Evolutionary conservation across 2,329 filamentous ascomycete species (phyloP), one percentile per base, ranked within the genome.

Genomic region (Verticillium isaacii): DNA sequence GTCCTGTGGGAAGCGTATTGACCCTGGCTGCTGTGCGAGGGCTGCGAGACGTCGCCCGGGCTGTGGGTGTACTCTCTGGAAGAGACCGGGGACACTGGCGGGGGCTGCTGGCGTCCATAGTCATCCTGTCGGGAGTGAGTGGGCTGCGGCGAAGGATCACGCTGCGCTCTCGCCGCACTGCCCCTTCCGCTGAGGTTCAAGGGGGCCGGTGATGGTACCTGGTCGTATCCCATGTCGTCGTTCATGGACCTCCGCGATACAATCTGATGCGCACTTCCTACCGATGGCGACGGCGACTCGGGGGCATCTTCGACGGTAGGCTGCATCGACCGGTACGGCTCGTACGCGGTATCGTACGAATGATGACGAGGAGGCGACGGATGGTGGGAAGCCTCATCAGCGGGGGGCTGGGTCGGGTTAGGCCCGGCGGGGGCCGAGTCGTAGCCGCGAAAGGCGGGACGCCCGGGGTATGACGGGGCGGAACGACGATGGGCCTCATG

Each of bases 221-320:
- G 68, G 14, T 79, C 74, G 61, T 78, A 81, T 2, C 72, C 74
- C 58, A 70, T 65, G 57, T 80, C 77, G 29, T 79, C 76, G 25
- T 56, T 32, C 25, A 56, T 34, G 14, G 52, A 66, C 37, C 61
- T 65, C 23, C 68, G 70, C 1, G 68, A 70, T 6, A 63, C 65
- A 19, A 69, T 68, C 50, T 71, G 68, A 56, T 66, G 68, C 1
- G 70, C 67, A 6, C 66, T 68, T n/a, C 68, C 62, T 11, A 63
- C 60, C 1, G 69, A 60, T 3, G 69, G 66, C 2, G 70, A 69
- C 1, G 78, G 76, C 1, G 83, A 82, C 57, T 87, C 85, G 4
- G 86, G 85, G 6, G 82, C 85, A 65, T 89, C 87, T 69, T 89
- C 87, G 6, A 86, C 85, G 7, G 82, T 88, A 2, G 83, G 85